These are phyloP conservation scores for Rubia peregrina DNA, from an alignment of 305 asterid genomes.

Conservation along the genomic window DNA sequence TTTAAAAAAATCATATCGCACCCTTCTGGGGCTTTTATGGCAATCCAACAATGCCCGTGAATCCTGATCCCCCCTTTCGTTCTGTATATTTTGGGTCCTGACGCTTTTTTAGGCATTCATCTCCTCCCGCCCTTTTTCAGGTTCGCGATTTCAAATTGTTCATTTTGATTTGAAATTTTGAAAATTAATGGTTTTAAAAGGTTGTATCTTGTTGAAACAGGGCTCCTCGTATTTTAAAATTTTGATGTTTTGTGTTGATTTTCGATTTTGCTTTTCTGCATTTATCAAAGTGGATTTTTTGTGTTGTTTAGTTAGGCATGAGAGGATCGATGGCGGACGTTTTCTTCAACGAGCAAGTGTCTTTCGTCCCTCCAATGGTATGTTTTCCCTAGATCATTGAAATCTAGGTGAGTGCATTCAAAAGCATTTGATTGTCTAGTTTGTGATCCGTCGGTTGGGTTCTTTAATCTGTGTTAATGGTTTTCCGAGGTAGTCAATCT, in stretches of 20 bases:
- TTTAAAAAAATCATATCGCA: background rate
- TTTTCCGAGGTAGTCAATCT: background rate
- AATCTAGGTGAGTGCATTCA: background rate
- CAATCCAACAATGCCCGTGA: background rate
- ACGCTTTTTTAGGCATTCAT: no score
- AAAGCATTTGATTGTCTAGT: background rate
- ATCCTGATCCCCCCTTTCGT: background rate
- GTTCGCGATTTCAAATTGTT: background rate
- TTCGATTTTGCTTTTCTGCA: background rate
- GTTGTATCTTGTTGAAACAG: background rate
- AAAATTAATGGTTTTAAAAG: background rate
- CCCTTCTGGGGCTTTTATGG: background rate
- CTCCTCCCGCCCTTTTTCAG: background rate
- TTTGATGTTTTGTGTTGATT: background rate
- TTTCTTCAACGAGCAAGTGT: background rate
- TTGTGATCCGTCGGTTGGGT: background rate
- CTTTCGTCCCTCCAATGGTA: background rate
- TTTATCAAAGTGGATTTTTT: background rate
- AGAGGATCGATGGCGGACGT: background rate
- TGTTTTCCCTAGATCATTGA: background rate
- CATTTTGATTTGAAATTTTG: background rate
- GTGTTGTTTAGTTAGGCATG: background rate
- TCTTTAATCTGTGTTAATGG: background rate
- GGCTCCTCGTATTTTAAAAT: background rate
- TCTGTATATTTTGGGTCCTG: background rate